Conservation (phyloP, 371 early-diverging fungal species). For the Zychaea mexicana region DNA sequence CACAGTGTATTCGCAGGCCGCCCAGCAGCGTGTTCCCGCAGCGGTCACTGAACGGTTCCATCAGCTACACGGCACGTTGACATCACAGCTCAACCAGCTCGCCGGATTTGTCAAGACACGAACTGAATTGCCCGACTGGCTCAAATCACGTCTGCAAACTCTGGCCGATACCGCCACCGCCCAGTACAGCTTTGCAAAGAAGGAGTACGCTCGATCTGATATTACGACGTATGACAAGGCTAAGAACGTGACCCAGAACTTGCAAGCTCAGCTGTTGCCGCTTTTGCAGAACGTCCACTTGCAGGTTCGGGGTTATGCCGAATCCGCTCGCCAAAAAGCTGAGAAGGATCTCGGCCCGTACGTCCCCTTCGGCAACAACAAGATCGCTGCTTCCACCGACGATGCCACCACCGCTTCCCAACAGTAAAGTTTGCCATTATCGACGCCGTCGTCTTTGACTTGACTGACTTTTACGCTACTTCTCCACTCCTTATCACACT, state of each 20-base stretch:
- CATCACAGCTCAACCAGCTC: constrained; percentile 26
- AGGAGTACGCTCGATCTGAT: constrained; percentile 49
- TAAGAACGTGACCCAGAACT: constrained; percentile 41
- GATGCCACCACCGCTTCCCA: no score
- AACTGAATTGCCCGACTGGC: constrained; percentile 40
- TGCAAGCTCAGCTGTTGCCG: constrained; percentile 56
- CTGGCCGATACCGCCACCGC: constrained; percentile 42
- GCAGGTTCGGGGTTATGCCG: constrained; percentile 30
- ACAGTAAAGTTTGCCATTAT: no score
- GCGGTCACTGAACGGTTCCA: constrained; percentile 28
- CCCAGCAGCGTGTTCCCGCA: constrained; percentile 31
- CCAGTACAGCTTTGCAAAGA: constrained; percentile 40
- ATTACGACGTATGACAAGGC: constrained; percentile 52
- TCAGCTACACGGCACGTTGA: constrained; percentile 15
- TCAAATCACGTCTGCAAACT: constrained; percentile 45
- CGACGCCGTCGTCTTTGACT: no score
- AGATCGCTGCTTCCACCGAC: neutral
- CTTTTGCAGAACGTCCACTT: constrained; percentile 48
- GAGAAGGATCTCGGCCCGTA: constrained; percentile 29
- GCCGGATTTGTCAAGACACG: constrained; percentile 41
- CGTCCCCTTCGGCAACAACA: constrained; percentile 2
- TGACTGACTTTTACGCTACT: no score
- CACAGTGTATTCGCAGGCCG: constrained; percentile 30
- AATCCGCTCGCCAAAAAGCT: constrained; percentile 11
- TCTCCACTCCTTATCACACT: no score